Conservation (phyloP, 306 rosid species). For the Cucurbita pepo region DNA sequence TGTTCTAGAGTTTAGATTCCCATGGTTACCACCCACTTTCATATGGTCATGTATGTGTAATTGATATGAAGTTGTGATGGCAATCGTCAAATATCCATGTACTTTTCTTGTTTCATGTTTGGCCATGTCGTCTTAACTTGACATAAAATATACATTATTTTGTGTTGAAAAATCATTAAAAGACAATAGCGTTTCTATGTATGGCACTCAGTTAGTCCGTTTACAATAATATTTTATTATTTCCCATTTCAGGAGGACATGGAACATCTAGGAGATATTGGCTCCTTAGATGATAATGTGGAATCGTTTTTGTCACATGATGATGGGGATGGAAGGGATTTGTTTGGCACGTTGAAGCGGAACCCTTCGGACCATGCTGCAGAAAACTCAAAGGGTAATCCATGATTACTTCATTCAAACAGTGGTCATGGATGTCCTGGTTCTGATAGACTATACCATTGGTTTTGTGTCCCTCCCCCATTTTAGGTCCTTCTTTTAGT, state of each 20-base stretch:
- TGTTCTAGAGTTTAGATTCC: background rate
- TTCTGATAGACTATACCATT: constrained; percentile 9
- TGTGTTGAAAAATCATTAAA: constrained; percentile 9
- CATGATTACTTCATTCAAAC: constrained; percentile 15
- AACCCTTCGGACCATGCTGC: constrained; percentile 69
- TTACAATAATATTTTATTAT: background rate
- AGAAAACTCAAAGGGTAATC: constrained; percentile 67
- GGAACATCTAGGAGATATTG: constrained; percentile 86
- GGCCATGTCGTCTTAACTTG: background rate
- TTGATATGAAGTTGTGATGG: background rate
- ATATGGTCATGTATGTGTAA: background rate
- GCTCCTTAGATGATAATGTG: constrained; percentile 79
- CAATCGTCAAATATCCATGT: background rate
- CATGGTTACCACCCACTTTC: background rate
- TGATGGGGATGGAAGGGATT: constrained; percentile 86
- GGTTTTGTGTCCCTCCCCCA: constrained; percentile 8
- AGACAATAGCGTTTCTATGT: background rate
- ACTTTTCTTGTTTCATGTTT: background rate
- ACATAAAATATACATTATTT: background rate
- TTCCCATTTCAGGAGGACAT: constrained; percentile 51
- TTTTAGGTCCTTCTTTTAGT: constrained; percentile 60
- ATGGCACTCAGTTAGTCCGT: background rate
- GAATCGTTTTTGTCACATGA: constrained; percentile 84
- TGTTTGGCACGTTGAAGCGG: constrained; percentile 61
- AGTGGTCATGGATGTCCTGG: constrained; percentile 10